A percentile compares a stretch with the other conserved stretches of the same genome.
phyloP scores from a whole-genome alignment of 306 rosid genomes.

The Cyclanthera cordifolia region DNA sequence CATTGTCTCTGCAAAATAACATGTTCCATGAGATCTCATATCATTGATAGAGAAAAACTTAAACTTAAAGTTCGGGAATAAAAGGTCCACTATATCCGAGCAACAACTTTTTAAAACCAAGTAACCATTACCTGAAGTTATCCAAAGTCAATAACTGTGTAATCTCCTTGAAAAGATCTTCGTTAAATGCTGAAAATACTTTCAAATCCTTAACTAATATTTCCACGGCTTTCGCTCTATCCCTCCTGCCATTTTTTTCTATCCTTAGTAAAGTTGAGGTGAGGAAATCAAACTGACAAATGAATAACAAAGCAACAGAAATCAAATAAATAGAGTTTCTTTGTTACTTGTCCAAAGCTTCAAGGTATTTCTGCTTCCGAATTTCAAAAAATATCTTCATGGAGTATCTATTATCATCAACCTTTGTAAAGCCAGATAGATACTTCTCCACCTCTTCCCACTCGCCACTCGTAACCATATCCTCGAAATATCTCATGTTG shows the following conservation, averaged over 20 bases:
- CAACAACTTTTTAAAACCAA: constrained; percentile 16
- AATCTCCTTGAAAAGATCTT: constrained; percentile 94
- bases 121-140: constrained; percentile 63
- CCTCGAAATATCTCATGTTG: constrained; percentile 93
- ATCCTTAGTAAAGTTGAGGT: constrained; percentile 2
- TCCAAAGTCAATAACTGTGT: constrained; percentile 90
- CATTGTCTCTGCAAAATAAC: constrained; percentile 71
- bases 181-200: constrained; percentile 91
- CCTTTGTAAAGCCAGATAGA: constrained; percentile 95
- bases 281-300: not conserved
- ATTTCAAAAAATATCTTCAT: constrained; percentile 99
- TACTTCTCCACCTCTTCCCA: constrained; percentile 99
- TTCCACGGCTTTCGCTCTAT: constrained; percentile 90
- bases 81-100: not conserved
- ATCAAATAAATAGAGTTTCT: not conserved
- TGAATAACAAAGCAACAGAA: constrained; percentile 9
- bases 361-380: constrained; percentile 93
- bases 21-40: not conserved
- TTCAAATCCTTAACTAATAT: constrained; percentile 96
- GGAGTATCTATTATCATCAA: constrained; percentile 92
- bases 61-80: constrained; percentile 9
- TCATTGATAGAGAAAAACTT: not conserved
- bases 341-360: constrained; percentile 80
- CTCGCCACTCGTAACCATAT: constrained; percentile 93
- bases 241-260: constrained; percentile 50